These are phyloP conservation scores for Solanum paucissectum DNA, from an alignment of 257 asterid genomes.

Conservation along the genomic window DNA sequence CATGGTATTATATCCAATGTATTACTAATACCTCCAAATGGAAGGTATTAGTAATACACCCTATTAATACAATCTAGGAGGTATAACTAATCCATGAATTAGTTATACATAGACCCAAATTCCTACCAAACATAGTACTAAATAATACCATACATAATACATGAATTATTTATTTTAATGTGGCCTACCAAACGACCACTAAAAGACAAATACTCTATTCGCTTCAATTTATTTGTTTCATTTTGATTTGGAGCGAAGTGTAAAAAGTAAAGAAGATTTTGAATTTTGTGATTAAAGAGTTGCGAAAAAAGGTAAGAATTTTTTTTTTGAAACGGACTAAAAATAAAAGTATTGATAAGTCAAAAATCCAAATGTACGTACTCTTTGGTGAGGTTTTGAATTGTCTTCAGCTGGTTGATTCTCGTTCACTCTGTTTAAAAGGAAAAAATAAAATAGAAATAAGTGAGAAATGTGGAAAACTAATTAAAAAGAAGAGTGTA, in stretches of 20 bases:
- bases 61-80: no score
- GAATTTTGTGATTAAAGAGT: background rate
- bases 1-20: no score
- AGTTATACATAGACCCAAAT: no score
- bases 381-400: background rate
- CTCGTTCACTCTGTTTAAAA: background rate
- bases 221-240: background rate
- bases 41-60: no score
- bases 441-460: background rate
- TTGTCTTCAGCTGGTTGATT: background rate
- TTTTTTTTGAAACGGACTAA: background rate
- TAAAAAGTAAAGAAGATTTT: no score
- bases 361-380: background rate
- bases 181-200: no score
- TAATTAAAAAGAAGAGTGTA: background rate
- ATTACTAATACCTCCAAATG: no score
- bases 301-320: rapidly evolving
- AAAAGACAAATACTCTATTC: background rate
- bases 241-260: background rate
- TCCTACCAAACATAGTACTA: no score
- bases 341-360: background rate
- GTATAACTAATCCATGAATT: no score
- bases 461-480: background rate
- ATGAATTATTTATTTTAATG: no score
- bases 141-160: no score